Evolutionary conservation across 148 eudicot species (phyloP).

Genomic region (Rheum nobile): DNA sequence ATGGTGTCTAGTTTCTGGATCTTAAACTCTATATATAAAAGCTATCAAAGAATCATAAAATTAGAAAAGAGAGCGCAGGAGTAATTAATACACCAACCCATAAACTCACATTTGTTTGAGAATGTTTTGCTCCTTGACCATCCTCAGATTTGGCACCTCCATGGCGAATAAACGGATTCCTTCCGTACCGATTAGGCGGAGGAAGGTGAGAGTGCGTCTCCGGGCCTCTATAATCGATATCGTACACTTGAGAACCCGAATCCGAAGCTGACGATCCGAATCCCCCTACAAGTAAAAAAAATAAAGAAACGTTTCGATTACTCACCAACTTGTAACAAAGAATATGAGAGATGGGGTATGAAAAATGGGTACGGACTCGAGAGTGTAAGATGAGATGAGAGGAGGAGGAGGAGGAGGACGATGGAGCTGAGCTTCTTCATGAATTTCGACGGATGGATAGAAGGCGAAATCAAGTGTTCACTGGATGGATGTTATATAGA

Average conservation of each 20-base stretch:
- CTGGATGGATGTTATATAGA: neutral
- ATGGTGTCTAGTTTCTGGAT: neutral
- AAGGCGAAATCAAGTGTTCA: neutral
- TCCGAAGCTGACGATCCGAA: constrained; percentile 7
- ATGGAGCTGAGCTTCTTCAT: neutral
- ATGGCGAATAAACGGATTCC: constrained; percentile 7
- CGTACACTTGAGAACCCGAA: constrained; percentile 32
- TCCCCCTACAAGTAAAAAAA: neutral
- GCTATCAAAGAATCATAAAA: neutral
- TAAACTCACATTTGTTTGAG: constrained; percentile 4
- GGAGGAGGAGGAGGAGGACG: neutral
- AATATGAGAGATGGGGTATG: neutral
- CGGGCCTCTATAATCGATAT: constrained; percentile 75
- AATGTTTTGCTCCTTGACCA: neutral
- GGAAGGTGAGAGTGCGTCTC: constrained; percentile 62
- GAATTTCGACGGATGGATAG: neutral
- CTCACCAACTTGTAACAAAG: neutral
- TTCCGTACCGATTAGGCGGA: constrained; percentile 30
- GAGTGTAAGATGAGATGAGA: neutral
- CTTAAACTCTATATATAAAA: neutral
- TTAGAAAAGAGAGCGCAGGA: neutral
- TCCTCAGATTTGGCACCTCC: neutral
- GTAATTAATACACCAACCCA: neutral
- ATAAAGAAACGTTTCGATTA: neutral
- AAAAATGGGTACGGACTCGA: neutral